phyloP scores from a whole-genome alignment of 352 stramenopile genomes.

The Globisporangium radiosum region DNA sequence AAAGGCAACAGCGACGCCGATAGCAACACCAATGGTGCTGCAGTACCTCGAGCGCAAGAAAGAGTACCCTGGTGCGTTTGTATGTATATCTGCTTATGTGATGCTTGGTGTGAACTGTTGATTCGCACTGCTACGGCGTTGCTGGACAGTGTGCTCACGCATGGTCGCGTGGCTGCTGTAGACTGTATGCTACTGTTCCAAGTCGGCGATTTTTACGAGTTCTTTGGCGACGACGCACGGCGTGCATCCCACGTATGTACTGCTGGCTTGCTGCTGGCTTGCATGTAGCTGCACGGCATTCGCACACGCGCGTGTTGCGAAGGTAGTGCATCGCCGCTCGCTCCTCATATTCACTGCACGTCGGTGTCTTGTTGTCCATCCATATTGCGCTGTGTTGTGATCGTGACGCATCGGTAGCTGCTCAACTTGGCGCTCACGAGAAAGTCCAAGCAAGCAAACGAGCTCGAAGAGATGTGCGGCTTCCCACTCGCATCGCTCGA shows the following conservation, averaged over 20 bases:
- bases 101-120: not conserved
- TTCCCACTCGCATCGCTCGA: conserved; percentile 69
- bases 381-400: no score
- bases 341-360: no score
- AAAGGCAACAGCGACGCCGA: not conserved
- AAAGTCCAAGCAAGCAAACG: conserved; percentile 51
- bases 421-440: conserved; percentile 64
- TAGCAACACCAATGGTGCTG: conserved; percentile 52
- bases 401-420: conserved; percentile 22
- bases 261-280: no score
- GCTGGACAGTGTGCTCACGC: not conserved
- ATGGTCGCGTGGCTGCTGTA: conserved; percentile 9
- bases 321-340: no score
- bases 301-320: no score
- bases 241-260: conserved; percentile 51
- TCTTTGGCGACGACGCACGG: conserved; percentile 70
- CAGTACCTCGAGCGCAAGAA: conserved; percentile 74
- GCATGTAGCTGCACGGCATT: no score
- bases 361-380: no score
- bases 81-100: not conserved
- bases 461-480: conserved; percentile 68
- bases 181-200: conserved; percentile 81
- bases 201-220: conserved; percentile 83
- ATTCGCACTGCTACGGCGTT: no score
- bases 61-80: conserved; percentile 51